A percentile compares a stretch with the other conserved stretches of the same genome.
Evolutionary conservation across 2,329 filamentous ascomycete species (phyloP).

Genomic region (Talaromyces sp.): DNA sequence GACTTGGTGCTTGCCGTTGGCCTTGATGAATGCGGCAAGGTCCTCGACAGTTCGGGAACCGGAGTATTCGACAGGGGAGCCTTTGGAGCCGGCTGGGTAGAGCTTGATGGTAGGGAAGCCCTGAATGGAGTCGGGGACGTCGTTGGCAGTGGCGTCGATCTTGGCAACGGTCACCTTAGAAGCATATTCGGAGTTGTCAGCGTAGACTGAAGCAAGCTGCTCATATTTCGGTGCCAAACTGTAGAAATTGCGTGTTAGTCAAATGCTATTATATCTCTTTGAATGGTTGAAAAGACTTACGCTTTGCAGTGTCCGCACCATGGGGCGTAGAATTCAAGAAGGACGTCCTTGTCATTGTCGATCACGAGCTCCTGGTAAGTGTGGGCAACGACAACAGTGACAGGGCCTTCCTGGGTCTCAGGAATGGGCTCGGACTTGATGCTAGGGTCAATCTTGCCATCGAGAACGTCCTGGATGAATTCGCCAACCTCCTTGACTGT

Average conservation of each 20-base stretch:
- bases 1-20: constrained; percentile 88
- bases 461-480: constrained; percentile 82
- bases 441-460: constrained; percentile 88
- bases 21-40: constrained; percentile 85
- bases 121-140: constrained; percentile 93
- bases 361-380: constrained; percentile 90
- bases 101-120: constrained; percentile 99
- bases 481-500: constrained; percentile 69
- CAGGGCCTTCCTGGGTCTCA: constrained; percentile 85
- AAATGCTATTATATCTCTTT: background rate
- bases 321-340: constrained; percentile 97
- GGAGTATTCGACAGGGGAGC: constrained; percentile 77
- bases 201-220: constrained; percentile 59
- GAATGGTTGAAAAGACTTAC: constrained; percentile 36
- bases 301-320: constrained; percentile 72
- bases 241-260: constrained; percentile 18
- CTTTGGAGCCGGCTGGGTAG: constrained; percentile 87
- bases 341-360: constrained; percentile 92
- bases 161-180: constrained; percentile 72
- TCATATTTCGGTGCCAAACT: constrained; percentile 67
- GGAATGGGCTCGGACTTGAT: constrained; percentile 98
- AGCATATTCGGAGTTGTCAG: constrained; percentile 48
- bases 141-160: constrained; percentile 94
- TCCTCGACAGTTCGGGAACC: constrained; percentile 89
- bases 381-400: constrained; percentile 86